phyloP scores from a whole-genome alignment of 1,284 basidiomycete species.

The Heterobasidion parviporum region DNA sequence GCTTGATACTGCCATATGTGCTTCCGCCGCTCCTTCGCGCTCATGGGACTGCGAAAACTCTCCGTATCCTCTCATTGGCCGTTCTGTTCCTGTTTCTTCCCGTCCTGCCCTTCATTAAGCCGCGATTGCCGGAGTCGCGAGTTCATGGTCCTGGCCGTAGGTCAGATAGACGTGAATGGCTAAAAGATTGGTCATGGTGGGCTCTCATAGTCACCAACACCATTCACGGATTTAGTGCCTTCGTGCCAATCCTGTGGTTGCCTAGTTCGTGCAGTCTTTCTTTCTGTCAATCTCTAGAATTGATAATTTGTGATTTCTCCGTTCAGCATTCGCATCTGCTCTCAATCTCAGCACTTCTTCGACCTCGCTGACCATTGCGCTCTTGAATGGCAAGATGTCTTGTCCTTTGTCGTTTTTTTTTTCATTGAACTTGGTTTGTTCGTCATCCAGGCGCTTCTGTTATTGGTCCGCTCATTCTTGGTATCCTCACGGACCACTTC shows the following conservation, averaged over 20 bases:
- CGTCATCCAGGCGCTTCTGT: conserved; percentile 19
- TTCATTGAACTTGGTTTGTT: not conserved
- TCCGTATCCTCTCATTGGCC: conserved; percentile 21
- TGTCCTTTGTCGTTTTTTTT: not conserved
- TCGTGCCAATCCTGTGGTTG: conserved; percentile 27
- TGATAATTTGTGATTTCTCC: not conserved
- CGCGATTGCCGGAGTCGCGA: conserved; percentile 23
- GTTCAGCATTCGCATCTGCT: conserved; percentile 3
- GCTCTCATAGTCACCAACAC: conserved; percentile 24
- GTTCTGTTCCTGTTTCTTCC: conserved; percentile 14
- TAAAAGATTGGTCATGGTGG: conserved; percentile 19
- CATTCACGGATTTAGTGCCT: conserved; percentile 25
- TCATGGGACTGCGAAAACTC: conserved; percentile 19
- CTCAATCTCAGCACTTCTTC: conserved; percentile 3
- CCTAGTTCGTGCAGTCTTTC: conserved; percentile 18
- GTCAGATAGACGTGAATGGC: conserved; percentile 14
- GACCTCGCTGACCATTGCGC: conserved; percentile 9
- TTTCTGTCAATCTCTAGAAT: not conserved
- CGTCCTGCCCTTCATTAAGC: conserved; percentile 23
- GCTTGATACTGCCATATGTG: conserved; percentile 27
- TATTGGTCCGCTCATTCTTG: conserved; percentile 24
- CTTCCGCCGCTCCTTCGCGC: conserved; percentile 21
- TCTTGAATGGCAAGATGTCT: conserved; percentile 7
- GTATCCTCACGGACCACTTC: conserved; percentile 26
- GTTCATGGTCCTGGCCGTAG: conserved; percentile 16